phyloP scores from a whole-genome alignment of 345 rosid species.

The Lepidium sativum region DNA sequence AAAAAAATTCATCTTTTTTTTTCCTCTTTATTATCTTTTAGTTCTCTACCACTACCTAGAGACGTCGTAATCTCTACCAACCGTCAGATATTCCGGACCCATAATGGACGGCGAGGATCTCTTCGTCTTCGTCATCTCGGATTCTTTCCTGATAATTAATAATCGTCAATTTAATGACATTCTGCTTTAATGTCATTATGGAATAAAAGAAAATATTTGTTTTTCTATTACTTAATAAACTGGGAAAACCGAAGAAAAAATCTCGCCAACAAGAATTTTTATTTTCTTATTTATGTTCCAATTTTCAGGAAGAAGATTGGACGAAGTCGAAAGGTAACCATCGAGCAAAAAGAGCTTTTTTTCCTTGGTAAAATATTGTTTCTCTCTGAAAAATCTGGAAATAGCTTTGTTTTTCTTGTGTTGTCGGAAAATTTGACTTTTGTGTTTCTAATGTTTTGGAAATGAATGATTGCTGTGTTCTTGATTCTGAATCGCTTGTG shows the following conservation, averaged over 20 bases:
- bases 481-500: neutral
- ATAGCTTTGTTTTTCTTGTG: neutral
- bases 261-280: conserved; percentile 21
- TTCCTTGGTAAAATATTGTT: neutral
- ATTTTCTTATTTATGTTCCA: neutral
- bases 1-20: neutral
- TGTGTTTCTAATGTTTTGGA: conserved; percentile 2
- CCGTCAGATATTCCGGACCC: conserved; percentile 26
- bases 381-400: neutral
- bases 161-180: neutral
- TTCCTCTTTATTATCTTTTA: neutral
- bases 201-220: neutral
- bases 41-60: conserved; percentile 30
- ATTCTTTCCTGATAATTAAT: conserved; percentile 8
- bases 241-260: conserved; percentile 1
- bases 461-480: neutral
- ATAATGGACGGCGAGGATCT: conserved; percentile 26
- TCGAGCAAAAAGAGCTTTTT: conserved; percentile 1
- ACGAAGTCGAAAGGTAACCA: conserved; percentile 10
- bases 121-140: conserved; percentile 20
- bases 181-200: conserved; percentile 6
- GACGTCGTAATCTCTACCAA: conserved; percentile 31
- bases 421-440: conserved; percentile 8
- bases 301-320: conserved; percentile 2
- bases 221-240: neutral